Base-by-base conservation (phyloP, 2,329 filamentous ascomycete genomes). In the Blumeria graminis region DNA sequence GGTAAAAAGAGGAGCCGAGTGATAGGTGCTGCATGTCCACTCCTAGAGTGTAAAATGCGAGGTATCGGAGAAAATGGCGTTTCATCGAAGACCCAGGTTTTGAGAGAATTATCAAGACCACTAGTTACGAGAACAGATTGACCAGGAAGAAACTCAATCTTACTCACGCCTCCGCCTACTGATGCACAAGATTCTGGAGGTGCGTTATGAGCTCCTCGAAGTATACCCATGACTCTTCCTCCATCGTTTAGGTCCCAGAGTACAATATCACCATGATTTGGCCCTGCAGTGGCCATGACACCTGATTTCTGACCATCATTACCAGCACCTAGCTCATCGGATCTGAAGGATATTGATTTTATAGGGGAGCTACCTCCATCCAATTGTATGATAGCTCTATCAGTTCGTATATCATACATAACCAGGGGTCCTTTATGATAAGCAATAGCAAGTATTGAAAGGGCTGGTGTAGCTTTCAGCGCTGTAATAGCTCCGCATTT, bases 31-130 rank as follows among this genome's bases (percentile, higher is more conserved):
- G 89, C 86, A 67, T 98, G 92, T 1, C 92, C 92, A 62, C 85
- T 88, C 61, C 92, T 78, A 3, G 80, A 78, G 68, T 98, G 92
- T 34, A 98, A 72, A 32, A 87, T 83, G 16, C 90, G 79, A 1
- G 92, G 92, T 10, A 89, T 76, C 0, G 89, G 81, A 0, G 86
- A 92, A 67, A 94, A 94, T 0, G 90, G 89, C 0, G 82, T 82
- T 67, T 93, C 83, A 64, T 96, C 90, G 63, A 95, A 94, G 59
- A 96, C 92, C 90, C 90, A 95, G 5, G 88, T 89, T 67, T 90
- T 93, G 58, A 98, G 72, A 9, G 89, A 86, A 69, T 98, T 98
- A 68, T 98, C 92, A 52, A 85, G 75, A 4, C 92, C 93, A 61
- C 87, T 92, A 9, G 88, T 94, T 33, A 96, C 74, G 45, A 98